Percentiles rank a stretch among this genome's conserved stretches.
These are phyloP conservation scores for Russula earlei DNA, from an alignment of 768 basidiomycete genomes.

Conservation along the genomic window DNA sequence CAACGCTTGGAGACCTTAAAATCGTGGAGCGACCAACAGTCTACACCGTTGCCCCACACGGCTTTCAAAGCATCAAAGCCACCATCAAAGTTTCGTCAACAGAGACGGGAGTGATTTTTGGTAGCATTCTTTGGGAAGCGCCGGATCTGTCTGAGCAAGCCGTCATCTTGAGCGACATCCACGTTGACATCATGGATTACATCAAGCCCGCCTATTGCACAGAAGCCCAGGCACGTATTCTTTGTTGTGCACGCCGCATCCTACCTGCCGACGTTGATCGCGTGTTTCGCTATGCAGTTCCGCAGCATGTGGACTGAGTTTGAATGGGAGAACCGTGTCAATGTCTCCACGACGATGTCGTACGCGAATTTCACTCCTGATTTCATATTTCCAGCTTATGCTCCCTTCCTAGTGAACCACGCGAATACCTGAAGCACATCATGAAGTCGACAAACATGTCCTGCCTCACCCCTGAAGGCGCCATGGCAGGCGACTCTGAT, in stretches of 20 bases:
- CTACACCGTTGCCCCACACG: constrained; percentile 89
- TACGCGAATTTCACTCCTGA: constrained; percentile 32
- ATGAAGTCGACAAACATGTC: constrained; percentile 98
- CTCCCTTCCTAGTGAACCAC: constrained; percentile 50
- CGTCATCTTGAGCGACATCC: constrained; percentile 93
- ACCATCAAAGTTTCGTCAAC: constrained; percentile 98
- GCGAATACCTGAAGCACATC: constrained; percentile 85
- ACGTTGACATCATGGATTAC: constrained; percentile 98
- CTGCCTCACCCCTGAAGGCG: constrained; percentile 82
- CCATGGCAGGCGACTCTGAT: constrained; percentile 89
- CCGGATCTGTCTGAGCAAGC: constrained; percentile 80
- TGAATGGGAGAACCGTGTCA: constrained; percentile 99
- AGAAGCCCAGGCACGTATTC: constrained; percentile 67
- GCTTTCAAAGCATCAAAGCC: constrained; percentile 97
- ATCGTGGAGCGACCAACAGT: constrained; percentile 93
- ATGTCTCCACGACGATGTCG: constrained; percentile 78
- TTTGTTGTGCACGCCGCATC: neutral
- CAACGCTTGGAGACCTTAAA: constrained; percentile 93
- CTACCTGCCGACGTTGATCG: neutral
- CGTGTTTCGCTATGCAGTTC: constrained; percentile 44
- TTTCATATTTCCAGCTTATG: neutral
- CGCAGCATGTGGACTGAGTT: constrained; percentile 99
- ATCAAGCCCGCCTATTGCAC: constrained; percentile 95
- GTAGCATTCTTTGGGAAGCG: constrained; percentile 94
- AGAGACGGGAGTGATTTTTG: constrained; percentile 97